Base-by-base conservation (phyloP, 352 stramenopile species). In the Ophiocytium majus region DNA sequence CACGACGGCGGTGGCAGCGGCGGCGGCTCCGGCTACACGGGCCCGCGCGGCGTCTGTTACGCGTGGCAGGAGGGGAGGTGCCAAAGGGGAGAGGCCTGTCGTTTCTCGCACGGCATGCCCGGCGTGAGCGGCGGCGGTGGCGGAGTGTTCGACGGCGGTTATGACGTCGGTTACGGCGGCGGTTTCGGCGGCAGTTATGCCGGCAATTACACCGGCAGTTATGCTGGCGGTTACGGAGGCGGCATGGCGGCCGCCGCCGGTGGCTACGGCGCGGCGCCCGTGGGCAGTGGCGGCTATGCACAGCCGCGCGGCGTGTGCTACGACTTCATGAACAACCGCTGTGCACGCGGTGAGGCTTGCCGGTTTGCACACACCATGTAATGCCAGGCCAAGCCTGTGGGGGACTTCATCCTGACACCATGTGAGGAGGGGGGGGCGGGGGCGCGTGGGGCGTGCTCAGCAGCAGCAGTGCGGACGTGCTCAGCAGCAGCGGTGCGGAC, bases 31-130 rank as follows among this genome's bases (percentile, higher is more conserved):
- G n/a, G 5, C 66, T 35, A 78, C 32, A 35, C 5, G 5, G 32
- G 66, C 32, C 1, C 1, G 9, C 57, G 71, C 75, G 85, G 85
- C 28, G 75, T 86, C 0, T 88, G 85, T 35, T 88, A 85, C 50
- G 36, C 37, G 9, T 88, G 85, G 28, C 85, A 87, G 37, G 37
- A 81, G n/a, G 85, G 85, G 35, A 23, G 50, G n/a, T 88, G 85
- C 34, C 49, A 71, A 19, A 23, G 82, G 31, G 85, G 85, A 49
- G 82, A 84, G 23, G 17, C n/a, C 19, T 88, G 85, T 50, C 33
- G 64, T 14, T 88, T 88, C 35, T 79, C 82, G 57, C 82, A 86
- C 71, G 64, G 80, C 32, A 17, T 14, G 5, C 5, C 5, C 35
- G 17, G 66, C 32, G 66, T 5, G 5, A 78, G 35, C 35, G 66